Conservation (phyloP, 257 asterid genomes). For the Nicotiana knightiana region DNA sequence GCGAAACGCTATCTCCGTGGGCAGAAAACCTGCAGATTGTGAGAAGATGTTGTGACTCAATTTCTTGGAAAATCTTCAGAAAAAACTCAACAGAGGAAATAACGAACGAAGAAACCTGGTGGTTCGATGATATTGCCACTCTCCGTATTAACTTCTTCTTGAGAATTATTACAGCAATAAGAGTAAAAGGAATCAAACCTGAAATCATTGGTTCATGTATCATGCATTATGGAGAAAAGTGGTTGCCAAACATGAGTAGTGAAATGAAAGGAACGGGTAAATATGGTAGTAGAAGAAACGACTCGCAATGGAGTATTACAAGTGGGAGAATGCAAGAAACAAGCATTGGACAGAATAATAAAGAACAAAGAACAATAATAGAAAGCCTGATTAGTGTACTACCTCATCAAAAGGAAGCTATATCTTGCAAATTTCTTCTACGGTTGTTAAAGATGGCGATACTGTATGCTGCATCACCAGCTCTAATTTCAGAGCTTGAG, state of each 20-base stretch:
- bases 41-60: conserved; percentile 73
- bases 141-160: conserved; percentile 64
- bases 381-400: conserved; percentile 67
- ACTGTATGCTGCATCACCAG: conserved; percentile 55
- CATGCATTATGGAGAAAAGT: conserved; percentile 48
- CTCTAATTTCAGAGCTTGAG: conserved; percentile 74
- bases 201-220: conserved; percentile 61
- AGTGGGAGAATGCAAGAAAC: conserved; percentile 43
- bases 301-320: conserved; percentile 49
- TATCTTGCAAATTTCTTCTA: conserved; percentile 62
- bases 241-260: conserved; percentile 44
- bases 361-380: conserved; percentile 47
- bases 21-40: conserved; percentile 84
- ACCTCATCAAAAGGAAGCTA: conserved; percentile 63
- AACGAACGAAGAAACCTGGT: conserved; percentile 40
- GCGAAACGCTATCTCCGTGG: conserved; percentile 75
- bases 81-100: conserved; percentile 34
- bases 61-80: conserved; percentile 51
- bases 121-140: conserved; percentile 58
- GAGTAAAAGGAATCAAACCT: conserved; percentile 47
- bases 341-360: conserved; percentile 27
- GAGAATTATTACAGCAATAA: conserved; percentile 57
- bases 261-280: conserved; percentile 23
- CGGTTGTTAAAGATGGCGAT: conserved; percentile 60
- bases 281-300: conserved; percentile 23